These are phyloP conservation scores for Populus simonii DNA, from an alignment of 345 rosid species.

Conservation along the genomic window DNA sequence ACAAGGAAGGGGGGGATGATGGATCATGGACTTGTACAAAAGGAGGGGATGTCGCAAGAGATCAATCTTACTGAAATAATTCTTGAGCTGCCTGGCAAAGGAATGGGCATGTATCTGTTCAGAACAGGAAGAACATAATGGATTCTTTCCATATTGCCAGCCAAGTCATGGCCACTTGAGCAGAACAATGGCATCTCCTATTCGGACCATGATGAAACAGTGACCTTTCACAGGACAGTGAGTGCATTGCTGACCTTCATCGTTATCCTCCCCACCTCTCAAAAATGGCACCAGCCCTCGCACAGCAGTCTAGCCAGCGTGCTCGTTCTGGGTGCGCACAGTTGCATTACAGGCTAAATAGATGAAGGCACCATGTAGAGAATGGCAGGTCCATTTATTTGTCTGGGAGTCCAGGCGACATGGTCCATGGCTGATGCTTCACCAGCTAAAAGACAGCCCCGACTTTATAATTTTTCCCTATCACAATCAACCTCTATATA, in stretches of 20 bases:
- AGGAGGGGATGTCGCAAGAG: not conserved
- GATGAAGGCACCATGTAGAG: too few species aligned
- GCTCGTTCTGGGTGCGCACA: not conserved
- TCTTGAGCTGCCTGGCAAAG: not conserved
- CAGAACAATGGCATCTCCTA: not conserved
- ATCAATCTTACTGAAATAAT: not conserved
- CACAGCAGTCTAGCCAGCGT: not conserved
- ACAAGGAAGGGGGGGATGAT: too few species aligned
- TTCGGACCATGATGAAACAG: not conserved
- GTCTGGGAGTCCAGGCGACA: not conserved
- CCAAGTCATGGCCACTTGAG: not conserved
- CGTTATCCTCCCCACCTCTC: not conserved
- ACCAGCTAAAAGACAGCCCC: not conserved
- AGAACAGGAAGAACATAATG: not conserved
- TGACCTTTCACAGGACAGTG: not conserved
- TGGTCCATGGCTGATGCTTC: not conserved
- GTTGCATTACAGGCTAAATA: too few species aligned
- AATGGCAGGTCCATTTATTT: not conserved
- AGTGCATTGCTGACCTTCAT: not conserved
- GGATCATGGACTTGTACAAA: too few species aligned
- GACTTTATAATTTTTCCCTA: not conserved
- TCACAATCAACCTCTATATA: not conserved
- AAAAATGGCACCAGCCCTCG: not conserved
- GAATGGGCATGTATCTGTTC: too few species aligned
- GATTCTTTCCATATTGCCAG: not conserved